Evolutionary conservation across 306 rosid genomes (phyloP).

Genomic region (Vigna hirtella): DNA sequence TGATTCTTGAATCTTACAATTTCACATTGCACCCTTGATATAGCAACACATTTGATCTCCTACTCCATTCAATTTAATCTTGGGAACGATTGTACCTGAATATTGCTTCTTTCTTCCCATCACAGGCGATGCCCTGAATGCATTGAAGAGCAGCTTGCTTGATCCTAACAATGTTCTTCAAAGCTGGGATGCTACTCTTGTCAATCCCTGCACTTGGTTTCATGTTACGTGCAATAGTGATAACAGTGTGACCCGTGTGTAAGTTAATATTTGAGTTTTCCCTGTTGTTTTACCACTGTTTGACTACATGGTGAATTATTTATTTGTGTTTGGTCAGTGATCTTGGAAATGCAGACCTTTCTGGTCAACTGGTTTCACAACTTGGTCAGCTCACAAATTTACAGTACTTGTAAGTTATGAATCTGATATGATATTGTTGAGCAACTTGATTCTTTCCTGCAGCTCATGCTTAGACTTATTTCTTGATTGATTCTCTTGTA

Average conservation of each 20-base stretch:
- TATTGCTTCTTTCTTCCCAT: slow-evolving; percentile 41
- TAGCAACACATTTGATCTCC: slow-evolving; percentile 6
- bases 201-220: slow-evolving; percentile 98
- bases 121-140: slow-evolving; percentile 91
- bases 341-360: slow-evolving; percentile 94
- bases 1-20: slow-evolving; percentile 22
- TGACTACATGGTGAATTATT: slow-evolving; percentile 16
- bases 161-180: slow-evolving; percentile 92
- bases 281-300: slow-evolving; percentile 9
- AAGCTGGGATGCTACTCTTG: slow-evolving; percentile 94
- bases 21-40: slow-evolving; percentile 12
- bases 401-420: slow-evolving; percentile 87
- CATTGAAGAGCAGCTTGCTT: slow-evolving; percentile 71
- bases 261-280: slow-evolving; percentile 52
- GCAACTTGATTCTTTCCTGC: slow-evolving; percentile 28
- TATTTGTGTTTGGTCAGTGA: slow-evolving; percentile 64
- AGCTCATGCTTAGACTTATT: slow-evolving; percentile 1
- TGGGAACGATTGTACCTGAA: slow-evolving; percentile 38
- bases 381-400: slow-evolving; percentile 79
- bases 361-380: slow-evolving; percentile 75
- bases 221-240: slow-evolving; percentile 86
- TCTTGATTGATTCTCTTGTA: background rate
- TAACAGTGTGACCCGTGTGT: slow-evolving; percentile 95
- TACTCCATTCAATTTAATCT: slow-evolving; percentile 17
- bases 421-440: slow-evolving; percentile 10